Evolutionary conservation across 345 rosid species (phyloP).

Genomic region (Populus deltoides): DNA sequence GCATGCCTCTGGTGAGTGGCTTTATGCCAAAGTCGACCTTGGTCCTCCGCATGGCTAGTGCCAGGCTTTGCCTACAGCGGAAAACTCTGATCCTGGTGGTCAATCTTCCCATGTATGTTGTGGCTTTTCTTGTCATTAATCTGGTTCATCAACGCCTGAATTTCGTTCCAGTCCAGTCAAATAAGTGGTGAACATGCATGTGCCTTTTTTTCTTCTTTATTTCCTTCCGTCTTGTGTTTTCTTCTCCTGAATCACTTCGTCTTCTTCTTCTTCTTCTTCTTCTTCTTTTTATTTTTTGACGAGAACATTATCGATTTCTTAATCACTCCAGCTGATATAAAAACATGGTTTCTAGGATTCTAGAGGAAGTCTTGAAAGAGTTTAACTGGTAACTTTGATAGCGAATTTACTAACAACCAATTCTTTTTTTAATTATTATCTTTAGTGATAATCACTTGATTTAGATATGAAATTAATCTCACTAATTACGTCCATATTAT

Average conservation of each 20-base stretch:
- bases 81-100: background rate
- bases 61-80: background rate
- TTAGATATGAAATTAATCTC: background rate
- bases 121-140: background rate
- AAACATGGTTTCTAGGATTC: background rate
- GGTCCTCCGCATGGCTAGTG: background rate
- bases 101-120: background rate
- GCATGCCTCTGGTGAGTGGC: background rate
- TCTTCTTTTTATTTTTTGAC: background rate
- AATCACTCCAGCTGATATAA: background rate
- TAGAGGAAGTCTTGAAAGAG: background rate
- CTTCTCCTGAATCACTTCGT: background rate
- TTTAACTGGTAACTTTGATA: background rate
- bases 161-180: background rate
- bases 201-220: too few species aligned
- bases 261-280: too few species aligned
- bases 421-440: background rate
- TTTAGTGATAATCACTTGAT: background rate
- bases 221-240: too few species aligned
- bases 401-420: too few species aligned
- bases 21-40: background rate
- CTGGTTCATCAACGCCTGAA: background rate
- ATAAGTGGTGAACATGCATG: too few species aligned
- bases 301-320: background rate
- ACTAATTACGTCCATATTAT: background rate